Percentiles rank a stretch among this genome's conserved stretches.
Conservation (phyloP, 495 filamentous ascomycete genomes). For the Penicillium cosmopolitanum region DNA sequence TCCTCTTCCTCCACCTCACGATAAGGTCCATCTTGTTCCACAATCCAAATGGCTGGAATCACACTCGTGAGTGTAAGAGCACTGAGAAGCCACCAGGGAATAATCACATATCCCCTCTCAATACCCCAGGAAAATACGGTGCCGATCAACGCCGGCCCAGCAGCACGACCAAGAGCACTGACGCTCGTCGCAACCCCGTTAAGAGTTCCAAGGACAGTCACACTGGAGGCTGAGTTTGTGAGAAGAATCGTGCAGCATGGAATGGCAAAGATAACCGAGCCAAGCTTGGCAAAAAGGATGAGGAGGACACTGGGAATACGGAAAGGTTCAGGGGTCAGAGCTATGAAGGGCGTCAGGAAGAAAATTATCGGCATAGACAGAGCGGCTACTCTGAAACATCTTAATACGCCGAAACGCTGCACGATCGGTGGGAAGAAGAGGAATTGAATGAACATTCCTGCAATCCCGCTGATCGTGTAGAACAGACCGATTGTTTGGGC, state of each 20-base stretch:
- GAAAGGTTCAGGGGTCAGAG: conserved; percentile 54
- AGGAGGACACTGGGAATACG: conserved; percentile 49
- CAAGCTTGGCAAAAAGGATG: conserved; percentile 63
- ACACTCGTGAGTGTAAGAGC: conserved; percentile 61
- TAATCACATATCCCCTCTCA: conserved; percentile 68
- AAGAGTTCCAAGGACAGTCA: conserved; percentile 80
- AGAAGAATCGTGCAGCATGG: conserved; percentile 87
- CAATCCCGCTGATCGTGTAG: conserved; percentile 73
- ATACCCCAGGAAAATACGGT: conserved; percentile 71
- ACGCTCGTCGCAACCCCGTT: conserved; percentile 87
- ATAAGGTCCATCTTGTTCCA: conserved; percentile 76
- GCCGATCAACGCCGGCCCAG: conserved; percentile 72
- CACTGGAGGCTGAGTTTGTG: conserved; percentile 78
- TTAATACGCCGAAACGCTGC: conserved; percentile 68
- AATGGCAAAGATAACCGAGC: conserved; percentile 77
- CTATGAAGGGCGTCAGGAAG: conserved; percentile 72
- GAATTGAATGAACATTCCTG: conserved; percentile 78
- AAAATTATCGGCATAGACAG: conserved; percentile 72
- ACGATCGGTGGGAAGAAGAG: conserved; percentile 74
- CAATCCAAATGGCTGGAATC: conserved; percentile 69
- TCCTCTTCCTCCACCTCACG: conserved; percentile 35
- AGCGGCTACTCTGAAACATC: conserved; percentile 63
- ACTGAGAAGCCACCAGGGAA: conserved; percentile 78
- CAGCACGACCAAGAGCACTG: conserved; percentile 74
- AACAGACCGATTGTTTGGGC: conserved; percentile 74